A percentile compares a stretch with the other conserved stretches of the same genome.
phyloP scores from a whole-genome alignment of 768 basidiomycete species.

The Rhizopogon vesiculosus region DNA sequence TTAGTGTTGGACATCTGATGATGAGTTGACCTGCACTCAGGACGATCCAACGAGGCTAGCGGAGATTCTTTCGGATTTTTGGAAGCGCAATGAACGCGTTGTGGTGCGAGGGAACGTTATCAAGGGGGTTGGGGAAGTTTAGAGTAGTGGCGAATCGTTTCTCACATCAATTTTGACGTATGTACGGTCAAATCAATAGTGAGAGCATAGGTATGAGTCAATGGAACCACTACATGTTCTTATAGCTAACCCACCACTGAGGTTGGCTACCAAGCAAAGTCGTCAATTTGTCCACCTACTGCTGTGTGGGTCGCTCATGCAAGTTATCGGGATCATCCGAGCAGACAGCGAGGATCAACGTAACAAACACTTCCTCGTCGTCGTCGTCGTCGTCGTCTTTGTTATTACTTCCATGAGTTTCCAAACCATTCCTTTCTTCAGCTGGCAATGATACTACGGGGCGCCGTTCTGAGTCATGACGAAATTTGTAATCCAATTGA shows the following conservation, averaged over 20 bases:
- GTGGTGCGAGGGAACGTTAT: conserved; percentile 46
- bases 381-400: neutral
- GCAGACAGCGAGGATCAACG: neutral
- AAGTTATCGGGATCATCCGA: neutral
- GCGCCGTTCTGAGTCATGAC: neutral
- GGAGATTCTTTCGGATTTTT: conserved; percentile 81
- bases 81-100: conserved; percentile 79
- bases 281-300: neutral
- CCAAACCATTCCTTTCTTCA: neutral
- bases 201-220: no score
- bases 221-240: neutral
- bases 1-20: neutral
- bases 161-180: no score
- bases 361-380: neutral
- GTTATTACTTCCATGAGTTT: no score
- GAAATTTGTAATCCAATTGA: neutral
- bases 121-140: conserved; percentile 53
- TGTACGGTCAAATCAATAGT: no score
- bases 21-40: conserved; percentile 32
- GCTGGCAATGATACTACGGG: neutral
- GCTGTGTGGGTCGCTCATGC: neutral
- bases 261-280: neutral
- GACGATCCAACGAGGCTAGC: conserved; percentile 84
- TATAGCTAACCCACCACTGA: neutral
- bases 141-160: neutral